phyloP scores from a whole-genome alignment of 345 rosid genomes.

The Boechera divaricarpa region DNA sequence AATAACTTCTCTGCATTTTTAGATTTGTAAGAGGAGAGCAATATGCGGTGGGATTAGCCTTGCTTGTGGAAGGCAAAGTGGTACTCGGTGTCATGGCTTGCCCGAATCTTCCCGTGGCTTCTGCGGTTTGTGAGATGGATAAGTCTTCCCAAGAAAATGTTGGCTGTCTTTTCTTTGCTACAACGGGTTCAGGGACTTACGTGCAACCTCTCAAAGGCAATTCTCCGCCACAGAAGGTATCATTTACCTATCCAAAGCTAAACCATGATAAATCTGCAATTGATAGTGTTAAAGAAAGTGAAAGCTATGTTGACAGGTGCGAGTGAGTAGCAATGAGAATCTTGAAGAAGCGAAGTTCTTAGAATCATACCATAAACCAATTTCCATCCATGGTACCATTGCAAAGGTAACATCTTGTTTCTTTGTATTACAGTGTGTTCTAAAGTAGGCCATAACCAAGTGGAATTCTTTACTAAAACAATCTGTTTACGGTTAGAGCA shows the following conservation, averaged over 20 bases:
- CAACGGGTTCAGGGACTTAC: slow-evolving; percentile 72
- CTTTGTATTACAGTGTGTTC: slow-evolving; percentile 10
- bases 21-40: slow-evolving; percentile 96
- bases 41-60: slow-evolving; percentile 87
- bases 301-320: slow-evolving; percentile 55
- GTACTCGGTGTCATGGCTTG: slow-evolving; percentile 92
- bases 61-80: slow-evolving; percentile 91
- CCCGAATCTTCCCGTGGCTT: slow-evolving; percentile 79
- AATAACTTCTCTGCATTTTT: slow-evolving; percentile 22
- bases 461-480: slow-evolving; percentile 16
- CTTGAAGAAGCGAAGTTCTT: slow-evolving; percentile 87
- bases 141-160: slow-evolving; percentile 47
- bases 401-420: slow-evolving; percentile 55
- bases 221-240: slow-evolving; percentile 65
- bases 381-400: slow-evolving; percentile 71
- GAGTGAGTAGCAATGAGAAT: slow-evolving; percentile 70
- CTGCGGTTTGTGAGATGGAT: slow-evolving; percentile 45
- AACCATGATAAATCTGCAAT: slow-evolving; percentile 12
- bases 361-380: slow-evolving; percentile 86
- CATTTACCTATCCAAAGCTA: slow-evolving; percentile 28
- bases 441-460: slow-evolving; percentile 12
- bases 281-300: slow-evolving; percentile 24
- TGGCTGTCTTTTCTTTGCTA: slow-evolving; percentile 88
- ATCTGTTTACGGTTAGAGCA: slow-evolving; percentile 34
- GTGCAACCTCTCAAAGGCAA: slow-evolving; percentile 72